These are phyloP conservation scores for Cyberlindnera saturnus DNA, from an alignment of 805 yeast genomes.

Conservation along the genomic window DNA sequence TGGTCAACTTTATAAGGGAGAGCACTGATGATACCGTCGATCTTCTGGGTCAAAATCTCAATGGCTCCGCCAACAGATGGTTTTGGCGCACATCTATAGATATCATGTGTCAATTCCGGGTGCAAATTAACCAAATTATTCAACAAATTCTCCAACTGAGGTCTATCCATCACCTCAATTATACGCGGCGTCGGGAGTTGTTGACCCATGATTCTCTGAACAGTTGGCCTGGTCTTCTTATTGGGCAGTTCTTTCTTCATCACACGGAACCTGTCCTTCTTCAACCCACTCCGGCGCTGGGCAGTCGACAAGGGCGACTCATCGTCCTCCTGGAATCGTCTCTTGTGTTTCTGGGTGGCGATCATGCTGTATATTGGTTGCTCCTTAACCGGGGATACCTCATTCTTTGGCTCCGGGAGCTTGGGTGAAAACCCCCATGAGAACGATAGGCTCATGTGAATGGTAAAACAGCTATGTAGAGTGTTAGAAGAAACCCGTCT, in stretches of 20 bases:
- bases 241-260: background rate
- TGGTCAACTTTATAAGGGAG: slow-evolving; percentile 76
- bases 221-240: slow-evolving; percentile 1
- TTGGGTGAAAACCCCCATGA: slow-evolving; percentile 23
- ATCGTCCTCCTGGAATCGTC: slow-evolving; percentile 2
- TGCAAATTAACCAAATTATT: slow-evolving; percentile 47
- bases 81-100: slow-evolving; percentile 47
- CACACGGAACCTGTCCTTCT: slow-evolving; percentile 2
- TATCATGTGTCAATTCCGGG: slow-evolving; percentile 53
- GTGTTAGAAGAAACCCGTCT: no score
- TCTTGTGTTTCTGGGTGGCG: slow-evolving; percentile 3
- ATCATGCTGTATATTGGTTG: background rate
- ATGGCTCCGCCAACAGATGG: slow-evolving; percentile 51
- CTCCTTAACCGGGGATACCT: background rate
- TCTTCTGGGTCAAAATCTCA: slow-evolving; percentile 37
- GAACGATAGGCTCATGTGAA: slow-evolving; percentile 7
- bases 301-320: slow-evolving; percentile 2
- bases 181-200: slow-evolving; percentile 57
- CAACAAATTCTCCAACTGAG: slow-evolving; percentile 47
- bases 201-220: slow-evolving; percentile 40
- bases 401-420: slow-evolving; percentile 2
- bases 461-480: no score
- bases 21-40: slow-evolving; percentile 34
- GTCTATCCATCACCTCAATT: slow-evolving; percentile 61
- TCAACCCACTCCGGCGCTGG: slow-evolving; percentile 1